These are phyloP conservation scores for Chlorencoelia australis DNA, from an alignment of 2,329 filamentous ascomycete species.

Conservation along the genomic window DNA sequence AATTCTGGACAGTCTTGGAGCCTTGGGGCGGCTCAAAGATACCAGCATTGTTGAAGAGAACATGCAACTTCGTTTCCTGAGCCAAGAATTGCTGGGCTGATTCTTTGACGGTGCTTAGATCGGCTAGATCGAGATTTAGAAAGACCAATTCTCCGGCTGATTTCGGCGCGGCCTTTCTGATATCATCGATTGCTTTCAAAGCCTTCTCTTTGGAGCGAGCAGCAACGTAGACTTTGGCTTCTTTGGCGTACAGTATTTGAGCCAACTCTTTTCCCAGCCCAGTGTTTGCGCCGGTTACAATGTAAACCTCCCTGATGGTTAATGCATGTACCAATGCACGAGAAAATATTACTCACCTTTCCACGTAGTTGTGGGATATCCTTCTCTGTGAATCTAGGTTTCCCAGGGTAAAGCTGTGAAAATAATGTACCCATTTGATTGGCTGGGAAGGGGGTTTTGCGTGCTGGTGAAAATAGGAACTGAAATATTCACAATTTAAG, in stretches of 20 bases:
- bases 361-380: slow-evolving; percentile 20
- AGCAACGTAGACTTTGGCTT: slow-evolving; percentile 33
- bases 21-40: slow-evolving; percentile 23
- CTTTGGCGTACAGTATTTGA: slow-evolving; percentile 29
- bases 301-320: slow-evolving; percentile 16
- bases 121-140: slow-evolving; percentile 28
- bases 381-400: slow-evolving; percentile 25
- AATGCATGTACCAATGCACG: no score
- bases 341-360: no score
- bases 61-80: slow-evolving; percentile 28
- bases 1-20: slow-evolving; percentile 23
- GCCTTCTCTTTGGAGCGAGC: slow-evolving; percentile 31
- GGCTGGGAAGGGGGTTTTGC: no score
- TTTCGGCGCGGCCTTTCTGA: slow-evolving; percentile 21
- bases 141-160: slow-evolving; percentile 27
- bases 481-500: no score
- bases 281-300: slow-evolving; percentile 28
- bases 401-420: slow-evolving; percentile 10
- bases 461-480: no score
- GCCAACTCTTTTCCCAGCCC: slow-evolving; percentile 30
- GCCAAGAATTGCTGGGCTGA: slow-evolving; percentile 27
- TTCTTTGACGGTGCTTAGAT: slow-evolving; percentile 28
- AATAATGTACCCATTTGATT: no score
- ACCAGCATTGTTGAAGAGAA: slow-evolving; percentile 30
- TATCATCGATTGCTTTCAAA: slow-evolving; percentile 27